phyloP scores from a whole-genome alignment of 1,284 basidiomycete genomes.

The Exsudoporus floridanus region DNA sequence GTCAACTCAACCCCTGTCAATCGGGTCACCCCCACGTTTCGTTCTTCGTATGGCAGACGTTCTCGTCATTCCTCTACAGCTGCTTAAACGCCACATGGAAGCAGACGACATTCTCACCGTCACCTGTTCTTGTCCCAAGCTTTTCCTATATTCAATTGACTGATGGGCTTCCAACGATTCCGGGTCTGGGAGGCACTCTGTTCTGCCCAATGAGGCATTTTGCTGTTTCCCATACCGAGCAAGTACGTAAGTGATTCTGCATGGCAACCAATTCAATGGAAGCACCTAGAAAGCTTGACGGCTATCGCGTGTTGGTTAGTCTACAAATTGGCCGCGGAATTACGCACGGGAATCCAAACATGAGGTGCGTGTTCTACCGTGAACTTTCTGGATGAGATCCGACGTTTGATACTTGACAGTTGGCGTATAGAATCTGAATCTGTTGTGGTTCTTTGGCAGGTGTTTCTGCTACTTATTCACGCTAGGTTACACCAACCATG shows the following conservation, averaged over 20 bases:
- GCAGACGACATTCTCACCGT: constrained; percentile 2
- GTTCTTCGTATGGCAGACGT: not conserved
- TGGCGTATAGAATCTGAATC: not conserved
- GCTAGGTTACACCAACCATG: not conserved
- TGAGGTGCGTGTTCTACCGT: constrained; percentile 10
- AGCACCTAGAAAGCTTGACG: constrained; percentile 15
- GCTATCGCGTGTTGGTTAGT: constrained; percentile 17
- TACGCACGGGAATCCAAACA: constrained; percentile 19
- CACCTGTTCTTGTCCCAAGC: constrained; percentile 9
- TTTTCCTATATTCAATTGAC: constrained; percentile 2
- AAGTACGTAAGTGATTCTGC: constrained; percentile 10
- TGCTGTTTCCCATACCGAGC: constrained; percentile 1
- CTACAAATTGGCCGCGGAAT: constrained; percentile 26
- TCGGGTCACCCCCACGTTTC: constrained; percentile 2
- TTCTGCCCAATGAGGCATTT: constrained; percentile 11
- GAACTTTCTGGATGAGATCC: constrained; percentile 15
- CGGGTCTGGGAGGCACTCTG: not conserved
- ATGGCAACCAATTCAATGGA: constrained; percentile 9
- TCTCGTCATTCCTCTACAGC: constrained; percentile 3
- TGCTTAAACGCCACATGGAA: not conserved
- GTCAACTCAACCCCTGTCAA: constrained; percentile 1
- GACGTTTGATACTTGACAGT: constrained; percentile 4
- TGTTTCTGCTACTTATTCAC: not conserved
- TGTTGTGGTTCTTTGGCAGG: not conserved
- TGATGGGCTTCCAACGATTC: not conserved